Conservation (phyloP, 2,329 filamentous ascomycete species). For the Epichloe brachyelytri region DNA sequence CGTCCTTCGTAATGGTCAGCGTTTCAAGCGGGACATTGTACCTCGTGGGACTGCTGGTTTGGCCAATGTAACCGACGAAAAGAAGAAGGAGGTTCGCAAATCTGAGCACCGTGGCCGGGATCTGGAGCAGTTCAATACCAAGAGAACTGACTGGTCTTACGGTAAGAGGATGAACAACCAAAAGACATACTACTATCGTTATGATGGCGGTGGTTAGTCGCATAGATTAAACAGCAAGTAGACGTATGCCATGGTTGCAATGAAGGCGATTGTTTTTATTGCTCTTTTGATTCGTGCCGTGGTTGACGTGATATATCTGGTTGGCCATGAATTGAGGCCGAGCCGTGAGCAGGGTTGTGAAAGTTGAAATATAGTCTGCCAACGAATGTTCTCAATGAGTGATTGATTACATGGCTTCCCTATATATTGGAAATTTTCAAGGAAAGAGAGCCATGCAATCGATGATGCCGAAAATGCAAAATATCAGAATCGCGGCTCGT, state of each 20-base stretch:
- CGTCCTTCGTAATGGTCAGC: slow-evolving; percentile 9
- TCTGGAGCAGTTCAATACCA: slow-evolving; percentile 46
- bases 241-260: slow-evolving; percentile 1
- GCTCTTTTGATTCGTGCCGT: not conserved
- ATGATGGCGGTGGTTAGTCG: slow-evolving; percentile 29
- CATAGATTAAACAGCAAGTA: not conserved
- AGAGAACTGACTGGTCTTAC: slow-evolving; percentile 54
- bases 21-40: slow-evolving; percentile 41
- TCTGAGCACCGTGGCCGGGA: slow-evolving; percentile 59
- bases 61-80: slow-evolving; percentile 61
- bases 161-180: slow-evolving; percentile 68
- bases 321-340: no score
- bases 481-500: no score
- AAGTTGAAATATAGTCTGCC: no score
- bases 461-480: no score
- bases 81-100: slow-evolving; percentile 54
- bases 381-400: no score
- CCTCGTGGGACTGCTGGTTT: slow-evolving; percentile 65
- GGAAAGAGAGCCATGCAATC: no score
- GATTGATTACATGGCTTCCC: no score
- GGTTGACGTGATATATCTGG: no score
- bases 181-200: slow-evolving; percentile 44
- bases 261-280: not conserved
- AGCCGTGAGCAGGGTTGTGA: not conserved
- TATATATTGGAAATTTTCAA: no score